phyloP scores from a whole-genome alignment of 768 basidiomycete genomes.

The Tulasnella sp. region DNA sequence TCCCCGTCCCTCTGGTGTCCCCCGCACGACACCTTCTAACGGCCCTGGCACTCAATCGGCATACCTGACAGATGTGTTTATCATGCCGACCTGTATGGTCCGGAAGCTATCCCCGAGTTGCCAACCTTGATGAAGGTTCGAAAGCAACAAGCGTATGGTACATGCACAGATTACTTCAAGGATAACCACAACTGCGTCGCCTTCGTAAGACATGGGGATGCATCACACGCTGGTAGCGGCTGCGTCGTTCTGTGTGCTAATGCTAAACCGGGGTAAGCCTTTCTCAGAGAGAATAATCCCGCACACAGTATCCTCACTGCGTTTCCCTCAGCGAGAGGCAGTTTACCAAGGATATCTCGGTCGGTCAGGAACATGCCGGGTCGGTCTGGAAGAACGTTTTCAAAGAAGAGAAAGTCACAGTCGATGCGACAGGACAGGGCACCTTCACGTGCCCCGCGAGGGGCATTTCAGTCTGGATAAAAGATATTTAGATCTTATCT shows the following conservation, averaged over 20 bases:
- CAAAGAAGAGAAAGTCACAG: background rate
- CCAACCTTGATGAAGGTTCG: conserved; percentile 47
- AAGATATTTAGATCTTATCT: background rate
- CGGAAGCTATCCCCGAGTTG: conserved; percentile 39
- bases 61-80: conserved; percentile 56
- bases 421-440: background rate
- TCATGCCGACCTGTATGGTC: conserved; percentile 61
- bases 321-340: background rate
- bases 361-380: background rate
- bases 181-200: conserved; percentile 51
- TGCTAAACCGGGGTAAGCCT: conserved; percentile 18
- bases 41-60: background rate
- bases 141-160: conserved; percentile 55
- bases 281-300: background rate
- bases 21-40: background rate
- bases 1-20: background rate
- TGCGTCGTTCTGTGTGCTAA: conserved; percentile 69
- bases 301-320: too few relatives aligned
- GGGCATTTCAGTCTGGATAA: conserved; percentile 8
- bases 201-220: conserved; percentile 57
- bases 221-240: conserved; percentile 33
- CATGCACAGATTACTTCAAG: conserved; percentile 46
- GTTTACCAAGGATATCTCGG: background rate
- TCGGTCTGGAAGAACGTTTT: conserved; percentile 5
- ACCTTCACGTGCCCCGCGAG: conserved; percentile 2